Percentiles rank a stretch among this genome's conserved stretches.
phyloP scores from a whole-genome alignment of 441 rosid genomes.

The Eutrema salsugineum region DNA sequence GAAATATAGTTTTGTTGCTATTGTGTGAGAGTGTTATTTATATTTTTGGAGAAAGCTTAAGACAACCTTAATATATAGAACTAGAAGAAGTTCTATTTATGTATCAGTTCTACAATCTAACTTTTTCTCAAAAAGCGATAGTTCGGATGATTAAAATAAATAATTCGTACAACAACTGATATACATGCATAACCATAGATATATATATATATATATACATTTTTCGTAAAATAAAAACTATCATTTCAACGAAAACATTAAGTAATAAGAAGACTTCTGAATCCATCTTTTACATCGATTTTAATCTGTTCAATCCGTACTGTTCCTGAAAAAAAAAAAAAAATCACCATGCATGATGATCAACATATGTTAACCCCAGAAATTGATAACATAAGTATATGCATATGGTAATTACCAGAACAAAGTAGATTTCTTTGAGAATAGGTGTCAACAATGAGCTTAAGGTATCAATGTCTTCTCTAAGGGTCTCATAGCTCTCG shows the following conservation, averaged over 20 bases:
- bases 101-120: not conserved
- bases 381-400: not conserved
- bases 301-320: conserved; percentile 24
- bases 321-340: conserved; percentile 18
- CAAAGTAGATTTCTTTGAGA: conserved; percentile 59
- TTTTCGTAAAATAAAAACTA: not conserved
- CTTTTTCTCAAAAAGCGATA: not conserved
- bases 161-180: not conserved
- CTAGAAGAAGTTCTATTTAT: not conserved
- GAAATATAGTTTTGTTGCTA: not conserved
- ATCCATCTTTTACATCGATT: conserved; percentile 20
- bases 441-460: conserved; percentile 50
- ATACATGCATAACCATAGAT: not conserved
- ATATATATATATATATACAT: conserved; percentile 1
- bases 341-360: conserved; percentile 15
- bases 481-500: conserved; percentile 42
- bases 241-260: not conserved
- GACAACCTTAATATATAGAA: not conserved
- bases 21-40: not conserved
- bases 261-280: not conserved
- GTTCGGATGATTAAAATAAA: not conserved
- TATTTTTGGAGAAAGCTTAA: not conserved
- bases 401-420: conserved; percentile 43
- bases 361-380: not conserved
- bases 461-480: conserved; percentile 58